Conservation (phyloP, 2,329 filamentous ascomycete species). For the Zasmidium angulare region DNA sequence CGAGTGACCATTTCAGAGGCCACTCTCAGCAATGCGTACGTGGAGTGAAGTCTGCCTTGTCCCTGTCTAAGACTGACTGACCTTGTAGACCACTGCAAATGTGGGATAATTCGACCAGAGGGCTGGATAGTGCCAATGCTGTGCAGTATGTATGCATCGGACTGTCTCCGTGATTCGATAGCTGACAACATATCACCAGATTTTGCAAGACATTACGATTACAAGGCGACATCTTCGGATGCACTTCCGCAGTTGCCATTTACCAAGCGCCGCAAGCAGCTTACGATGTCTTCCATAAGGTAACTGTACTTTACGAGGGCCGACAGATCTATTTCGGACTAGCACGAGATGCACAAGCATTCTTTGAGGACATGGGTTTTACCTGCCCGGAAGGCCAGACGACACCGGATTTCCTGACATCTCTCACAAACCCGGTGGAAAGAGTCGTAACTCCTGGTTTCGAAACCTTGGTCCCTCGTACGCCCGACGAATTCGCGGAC, state of each 20-base stretch:
- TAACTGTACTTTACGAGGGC: conserved; percentile 65
- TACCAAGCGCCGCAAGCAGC: conserved; percentile 72
- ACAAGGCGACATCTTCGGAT: conserved; percentile 65
- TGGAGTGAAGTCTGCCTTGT: no score
- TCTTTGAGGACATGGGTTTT: conserved; percentile 72
- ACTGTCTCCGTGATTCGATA: background rate
- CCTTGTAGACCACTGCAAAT: conserved; percentile 58
- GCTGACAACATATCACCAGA: background rate
- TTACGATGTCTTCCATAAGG: conserved; percentile 71
- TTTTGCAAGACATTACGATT: conserved; percentile 70
- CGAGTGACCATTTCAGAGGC: conserved; percentile 82
- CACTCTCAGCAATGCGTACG: conserved; percentile 63
- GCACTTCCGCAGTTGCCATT: conserved; percentile 68
- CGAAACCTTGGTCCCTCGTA: conserved; percentile 48
- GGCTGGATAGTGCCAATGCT: conserved; percentile 72
- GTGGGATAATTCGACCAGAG: conserved; percentile 78
- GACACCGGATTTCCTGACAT: conserved; percentile 74
- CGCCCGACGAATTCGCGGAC: conserved; percentile 51
- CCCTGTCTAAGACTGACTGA: no score
- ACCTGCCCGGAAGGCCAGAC: conserved; percentile 70
- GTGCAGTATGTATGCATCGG: conserved; percentile 57
- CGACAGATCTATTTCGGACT: conserved; percentile 71
- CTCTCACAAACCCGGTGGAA: conserved; percentile 60
- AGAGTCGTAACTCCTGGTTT: conserved; percentile 46
- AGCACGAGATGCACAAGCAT: conserved; percentile 62